A percentile compares a stretch with the other conserved stretches of the same genome.
Conservation (phyloP, 2,329 filamentous ascomycete genomes). For the Curvularia verruculosa region DNA sequence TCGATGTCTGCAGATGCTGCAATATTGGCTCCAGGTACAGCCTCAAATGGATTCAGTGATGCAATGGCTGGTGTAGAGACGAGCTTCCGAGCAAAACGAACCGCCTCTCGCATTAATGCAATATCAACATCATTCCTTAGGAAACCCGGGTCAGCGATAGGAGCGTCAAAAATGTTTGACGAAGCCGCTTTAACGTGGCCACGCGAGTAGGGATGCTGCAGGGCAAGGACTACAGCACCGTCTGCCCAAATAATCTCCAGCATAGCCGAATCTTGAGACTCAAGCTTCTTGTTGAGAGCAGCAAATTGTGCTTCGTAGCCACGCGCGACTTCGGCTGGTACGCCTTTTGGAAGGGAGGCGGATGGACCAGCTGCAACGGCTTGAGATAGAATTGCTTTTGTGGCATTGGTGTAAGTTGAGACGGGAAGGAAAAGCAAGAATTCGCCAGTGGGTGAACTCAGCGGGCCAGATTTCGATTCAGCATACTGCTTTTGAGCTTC, state of each 20-base stretch:
- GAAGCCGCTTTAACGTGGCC: conserved; percentile 32
- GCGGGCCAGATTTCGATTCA: conserved; percentile 16
- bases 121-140: conserved; percentile 34
- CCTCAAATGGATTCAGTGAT: conserved; percentile 28
- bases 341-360: conserved; percentile 21
- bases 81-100: conserved; percentile 27
- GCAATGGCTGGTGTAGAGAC: conserved; percentile 18
- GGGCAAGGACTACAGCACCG: conserved; percentile 21
- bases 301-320: conserved; percentile 26
- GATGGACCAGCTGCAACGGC: conserved; percentile 24
- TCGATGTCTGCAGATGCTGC: conserved; percentile 27
- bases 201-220: conserved; percentile 36
- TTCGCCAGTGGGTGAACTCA: conserved; percentile 27
- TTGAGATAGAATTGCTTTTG: conserved; percentile 19
- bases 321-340: conserved; percentile 23
- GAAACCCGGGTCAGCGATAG: conserved; percentile 32
- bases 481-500: conserved; percentile 27
- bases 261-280: conserved; percentile 22
- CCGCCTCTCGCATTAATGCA: conserved; percentile 27
- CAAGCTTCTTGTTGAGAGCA: conserved; percentile 26
- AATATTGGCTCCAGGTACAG: conserved; percentile 28
- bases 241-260: conserved; percentile 33
- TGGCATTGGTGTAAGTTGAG: conserved; percentile 26
- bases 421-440: conserved; percentile 33
- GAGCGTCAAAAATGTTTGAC: conserved; percentile 30